These are phyloP conservation scores for Abortiporus biennis DNA, from an alignment of 1,284 basidiomycete species.

Conservation along the genomic window DNA sequence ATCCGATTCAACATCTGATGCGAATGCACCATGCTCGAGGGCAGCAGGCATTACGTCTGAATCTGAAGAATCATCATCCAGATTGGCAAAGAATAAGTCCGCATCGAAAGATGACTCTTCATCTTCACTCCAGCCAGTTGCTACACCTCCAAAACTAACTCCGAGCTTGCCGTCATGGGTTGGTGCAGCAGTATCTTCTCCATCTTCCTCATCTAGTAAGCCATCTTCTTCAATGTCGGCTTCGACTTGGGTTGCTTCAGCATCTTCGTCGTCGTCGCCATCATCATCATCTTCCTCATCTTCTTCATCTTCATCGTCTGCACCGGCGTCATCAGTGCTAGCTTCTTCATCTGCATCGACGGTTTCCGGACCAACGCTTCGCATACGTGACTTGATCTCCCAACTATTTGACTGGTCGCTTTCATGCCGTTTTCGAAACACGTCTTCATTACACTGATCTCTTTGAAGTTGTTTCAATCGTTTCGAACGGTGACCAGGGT, in stretches of 20 bases:
- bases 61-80: slow-evolving; percentile 43
- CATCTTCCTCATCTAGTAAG: slow-evolving; percentile 30
- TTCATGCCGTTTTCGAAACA: slow-evolving; percentile 36
- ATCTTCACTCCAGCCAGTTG: slow-evolving; percentile 59
- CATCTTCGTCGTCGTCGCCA: slow-evolving; percentile 33
- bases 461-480: slow-evolving; percentile 11
- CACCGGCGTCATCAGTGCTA: slow-evolving; percentile 23
- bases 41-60: slow-evolving; percentile 28
- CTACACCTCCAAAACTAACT: slow-evolving; percentile 49
- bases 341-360: slow-evolving; percentile 26
- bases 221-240: slow-evolving; percentile 38
- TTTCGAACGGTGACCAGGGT: slow-evolving; percentile 26
- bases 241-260: slow-evolving; percentile 38
- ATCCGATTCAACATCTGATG: slow-evolving; percentile 22
- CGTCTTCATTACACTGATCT: slow-evolving; percentile 24
- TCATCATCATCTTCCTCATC: slow-evolving; percentile 38
- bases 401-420: slow-evolving; percentile 39
- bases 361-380: slow-evolving; percentile 57
- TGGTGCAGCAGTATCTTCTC: slow-evolving; percentile 16
- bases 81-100: slow-evolving; percentile 71
- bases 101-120: slow-evolving; percentile 74
- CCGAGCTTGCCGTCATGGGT: slow-evolving; percentile 26
- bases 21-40: slow-evolving; percentile 15
- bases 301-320: slow-evolving; percentile 44
- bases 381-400: slow-evolving; percentile 63